A percentile compares a stretch with the other conserved stretches of the same genome.
Conservation (phyloP, 2,329 filamentous ascomycete species). For the Paracoccidioides brasiliensis region DNA sequence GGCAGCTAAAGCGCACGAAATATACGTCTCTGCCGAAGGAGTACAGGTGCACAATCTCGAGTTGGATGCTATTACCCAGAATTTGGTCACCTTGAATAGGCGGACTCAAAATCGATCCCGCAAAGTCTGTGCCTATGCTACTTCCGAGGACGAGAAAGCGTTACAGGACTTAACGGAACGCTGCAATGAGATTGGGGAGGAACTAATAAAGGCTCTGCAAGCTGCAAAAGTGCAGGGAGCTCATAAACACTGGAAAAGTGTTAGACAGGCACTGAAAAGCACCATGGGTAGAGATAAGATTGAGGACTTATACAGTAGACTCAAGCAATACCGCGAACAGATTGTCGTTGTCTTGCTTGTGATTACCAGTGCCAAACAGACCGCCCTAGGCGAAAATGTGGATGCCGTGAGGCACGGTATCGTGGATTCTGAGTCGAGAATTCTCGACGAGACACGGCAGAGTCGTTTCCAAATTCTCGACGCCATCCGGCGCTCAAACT, state of each 20-base stretch:
- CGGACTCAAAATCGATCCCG: background rate
- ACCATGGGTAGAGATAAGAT: conserved; percentile 6
- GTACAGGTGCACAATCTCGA: conserved; percentile 8
- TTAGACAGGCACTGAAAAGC: conserved; percentile 4
- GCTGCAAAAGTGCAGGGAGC: conserved; percentile 3
- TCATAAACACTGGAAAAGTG: conserved; percentile 6
- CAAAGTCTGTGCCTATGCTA: background rate
- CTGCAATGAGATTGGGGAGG: conserved; percentile 5
- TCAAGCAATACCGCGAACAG: background rate
- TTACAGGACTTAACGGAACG: conserved; percentile 5
- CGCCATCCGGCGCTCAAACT: background rate
- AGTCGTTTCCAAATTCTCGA: conserved; percentile 1
- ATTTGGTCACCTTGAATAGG: conserved; percentile 3
- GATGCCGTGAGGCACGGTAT: background rate
- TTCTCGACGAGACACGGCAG: background rate
- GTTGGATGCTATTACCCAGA: conserved; percentile 6
- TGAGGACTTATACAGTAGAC: conserved; percentile 1
- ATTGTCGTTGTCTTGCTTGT: conserved; percentile 1
- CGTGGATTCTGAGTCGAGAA: background rate
- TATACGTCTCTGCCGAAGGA: conserved; percentile 3
- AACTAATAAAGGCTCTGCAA: conserved; percentile 2
- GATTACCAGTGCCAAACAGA: background rate
- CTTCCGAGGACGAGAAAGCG: conserved; percentile 4
- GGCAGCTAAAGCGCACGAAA: conserved; percentile 1
- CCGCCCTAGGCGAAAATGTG: background rate